Percentiles rank a stretch among this genome's conserved stretches.
phyloP scores from a whole-genome alignment of 768 basidiomycete species.

The Amanita molliuscula region DNA sequence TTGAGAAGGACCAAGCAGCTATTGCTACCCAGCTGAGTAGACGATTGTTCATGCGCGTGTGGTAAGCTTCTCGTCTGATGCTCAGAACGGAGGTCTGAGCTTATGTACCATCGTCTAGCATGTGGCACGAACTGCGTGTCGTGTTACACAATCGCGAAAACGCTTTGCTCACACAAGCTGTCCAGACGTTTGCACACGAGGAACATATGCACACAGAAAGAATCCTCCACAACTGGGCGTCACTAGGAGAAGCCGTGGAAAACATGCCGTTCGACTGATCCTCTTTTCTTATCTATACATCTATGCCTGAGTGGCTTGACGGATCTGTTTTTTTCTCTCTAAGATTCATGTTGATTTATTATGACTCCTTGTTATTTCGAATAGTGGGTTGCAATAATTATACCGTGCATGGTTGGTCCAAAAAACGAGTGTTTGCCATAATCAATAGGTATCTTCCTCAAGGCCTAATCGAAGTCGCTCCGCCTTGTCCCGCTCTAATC shows the following conservation, averaged over 20 bases:
- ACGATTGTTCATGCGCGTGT: slow-evolving; percentile 80
- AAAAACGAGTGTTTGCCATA: background rate
- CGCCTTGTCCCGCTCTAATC: slow-evolving; percentile 49
- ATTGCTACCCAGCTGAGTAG: slow-evolving; percentile 69
- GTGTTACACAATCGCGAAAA: slow-evolving; percentile 89
- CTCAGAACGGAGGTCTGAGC: background rate
- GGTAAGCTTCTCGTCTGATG: slow-evolving; percentile 33
- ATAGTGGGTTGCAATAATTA: background rate
- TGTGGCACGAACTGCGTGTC: slow-evolving; percentile 95
- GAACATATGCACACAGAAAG: slow-evolving; percentile 60
- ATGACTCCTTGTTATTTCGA: background rate
- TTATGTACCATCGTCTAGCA: slow-evolving; percentile 28
- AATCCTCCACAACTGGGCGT: slow-evolving; percentile 64
- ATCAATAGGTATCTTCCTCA: slow-evolving; percentile 18
- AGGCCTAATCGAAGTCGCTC: slow-evolving; percentile 57
- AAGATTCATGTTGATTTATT: background rate
- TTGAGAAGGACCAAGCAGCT: slow-evolving; percentile 80
- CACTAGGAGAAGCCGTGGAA: slow-evolving; percentile 58
- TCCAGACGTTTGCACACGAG: slow-evolving; percentile 64
- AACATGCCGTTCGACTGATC: slow-evolving; percentile 78
- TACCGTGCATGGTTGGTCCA: background rate
- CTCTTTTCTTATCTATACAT: background rate
- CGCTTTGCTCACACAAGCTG: slow-evolving; percentile 61
- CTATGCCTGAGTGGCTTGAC: background rate
- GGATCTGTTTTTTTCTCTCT: background rate